Conservation (phyloP, 148 eudicot species). For the Rhododendron mucronatum region DNA sequence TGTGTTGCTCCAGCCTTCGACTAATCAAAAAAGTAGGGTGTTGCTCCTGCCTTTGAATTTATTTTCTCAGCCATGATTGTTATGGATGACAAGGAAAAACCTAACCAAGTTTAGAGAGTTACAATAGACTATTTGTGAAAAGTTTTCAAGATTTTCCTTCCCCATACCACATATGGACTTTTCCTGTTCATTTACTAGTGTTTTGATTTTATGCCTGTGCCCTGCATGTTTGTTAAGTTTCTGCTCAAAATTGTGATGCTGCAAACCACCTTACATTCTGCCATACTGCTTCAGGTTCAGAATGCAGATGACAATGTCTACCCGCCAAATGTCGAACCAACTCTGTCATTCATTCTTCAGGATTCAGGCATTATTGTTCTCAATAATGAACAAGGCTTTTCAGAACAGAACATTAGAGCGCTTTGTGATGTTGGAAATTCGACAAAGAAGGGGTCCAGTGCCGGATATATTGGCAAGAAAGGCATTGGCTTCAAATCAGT, state of each 20-base stretch:
- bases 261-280: not conserved
- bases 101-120: not conserved
- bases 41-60: not conserved
- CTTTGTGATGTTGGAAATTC: constrained; percentile 98
- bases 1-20: not conserved
- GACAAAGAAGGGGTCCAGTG: constrained; percentile 74
- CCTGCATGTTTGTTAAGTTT: not conserved
- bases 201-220: not conserved
- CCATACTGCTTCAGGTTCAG: constrained; percentile 56
- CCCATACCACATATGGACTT: not conserved
- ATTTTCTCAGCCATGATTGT: not conserved
- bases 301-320: constrained; percentile 96
- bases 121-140: not conserved
- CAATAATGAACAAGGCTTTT: constrained; percentile 88
- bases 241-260: not conserved
- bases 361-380: constrained; percentile 61
- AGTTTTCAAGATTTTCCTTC: not conserved
- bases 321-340: constrained; percentile 63
- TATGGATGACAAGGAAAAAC: not conserved
- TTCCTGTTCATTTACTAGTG: not conserved
- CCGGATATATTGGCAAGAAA: constrained; percentile 96
- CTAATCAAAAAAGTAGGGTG: not conserved
- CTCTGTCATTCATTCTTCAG: constrained; percentile 73
- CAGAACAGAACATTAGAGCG: constrained; percentile 77
- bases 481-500: constrained; percentile 99